Evolutionary conservation across 2,329 filamentous ascomycete genomes (phyloP).

Genomic region (Botryotinia narcissicola): DNA sequence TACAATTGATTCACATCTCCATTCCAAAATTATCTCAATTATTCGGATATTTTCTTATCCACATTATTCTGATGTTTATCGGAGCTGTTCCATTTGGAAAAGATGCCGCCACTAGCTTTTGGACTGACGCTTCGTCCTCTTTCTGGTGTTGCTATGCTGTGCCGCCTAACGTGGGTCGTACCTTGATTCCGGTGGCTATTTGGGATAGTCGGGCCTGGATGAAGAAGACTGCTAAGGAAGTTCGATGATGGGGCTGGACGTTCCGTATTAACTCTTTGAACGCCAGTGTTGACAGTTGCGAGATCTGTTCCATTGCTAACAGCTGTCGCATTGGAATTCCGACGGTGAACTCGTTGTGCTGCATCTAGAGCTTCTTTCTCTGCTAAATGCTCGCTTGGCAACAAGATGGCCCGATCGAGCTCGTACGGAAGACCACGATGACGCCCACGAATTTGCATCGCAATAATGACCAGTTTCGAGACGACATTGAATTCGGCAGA

Average conservation of each 20-base stretch:
- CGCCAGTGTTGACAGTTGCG: constrained; percentile 15
- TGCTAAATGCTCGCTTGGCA: constrained; percentile 64
- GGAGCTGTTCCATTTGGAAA: constrained; percentile 15
- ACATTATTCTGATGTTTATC: constrained; percentile 8
- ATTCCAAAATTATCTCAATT: neutral
- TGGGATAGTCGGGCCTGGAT: constrained; percentile 38
- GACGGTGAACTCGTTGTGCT: constrained; percentile 21
- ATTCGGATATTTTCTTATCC: constrained; percentile 4
- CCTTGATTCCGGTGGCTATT: constrained; percentile 28
- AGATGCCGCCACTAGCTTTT: constrained; percentile 9
- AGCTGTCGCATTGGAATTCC: constrained; percentile 22
- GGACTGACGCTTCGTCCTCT: constrained; percentile 15
- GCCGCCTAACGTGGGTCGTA: constrained; percentile 10
- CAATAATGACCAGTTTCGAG: constrained; percentile 63
- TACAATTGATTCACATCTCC: neutral
- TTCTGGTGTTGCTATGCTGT: constrained; percentile 14
- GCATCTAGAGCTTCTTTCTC: constrained; percentile 54
- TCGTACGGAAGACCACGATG: constrained; percentile 68
- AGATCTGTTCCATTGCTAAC: constrained; percentile 18
- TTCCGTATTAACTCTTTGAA: constrained; percentile 22
- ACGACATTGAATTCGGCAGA: constrained; percentile 72
- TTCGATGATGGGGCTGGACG: constrained; percentile 25
- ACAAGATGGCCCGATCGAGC: constrained; percentile 66
- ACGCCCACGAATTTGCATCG: constrained; percentile 67
- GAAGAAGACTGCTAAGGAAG: constrained; percentile 34